phyloP scores from a whole-genome alignment of 2,329 filamentous ascomycete species.

The Ascochyta lentis region DNA sequence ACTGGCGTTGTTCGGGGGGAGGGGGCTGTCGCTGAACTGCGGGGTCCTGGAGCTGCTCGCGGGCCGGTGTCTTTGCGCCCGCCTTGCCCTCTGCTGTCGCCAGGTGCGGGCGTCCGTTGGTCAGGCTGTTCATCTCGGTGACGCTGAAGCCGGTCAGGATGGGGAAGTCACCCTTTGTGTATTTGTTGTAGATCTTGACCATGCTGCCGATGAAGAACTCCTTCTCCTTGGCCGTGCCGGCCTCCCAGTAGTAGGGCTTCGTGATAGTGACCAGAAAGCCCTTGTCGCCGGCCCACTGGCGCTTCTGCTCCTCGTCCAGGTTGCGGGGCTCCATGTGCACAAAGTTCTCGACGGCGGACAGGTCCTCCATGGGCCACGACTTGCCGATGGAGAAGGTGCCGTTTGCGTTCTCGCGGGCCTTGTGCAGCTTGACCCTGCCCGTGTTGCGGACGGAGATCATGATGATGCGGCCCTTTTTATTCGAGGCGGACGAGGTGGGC shows the following conservation, averaged over 20 bases:
- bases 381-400: conserved; percentile 97
- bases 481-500: conserved; percentile 72
- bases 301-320: conserved; percentile 66
- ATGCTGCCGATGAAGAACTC: conserved; percentile 97
- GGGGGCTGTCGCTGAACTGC: conserved; percentile 22
- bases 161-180: conserved; percentile 74
- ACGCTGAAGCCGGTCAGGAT: conserved; percentile 82
- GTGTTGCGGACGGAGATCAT: conserved; percentile 93
- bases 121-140: conserved; percentile 76
- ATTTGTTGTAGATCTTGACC: conserved; percentile 96
- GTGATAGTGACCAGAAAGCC: conserved; percentile 89
- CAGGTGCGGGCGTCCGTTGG: conserved; percentile 57
- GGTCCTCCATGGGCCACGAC: conserved; percentile 95
- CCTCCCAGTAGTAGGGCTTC: conserved; percentile 98
- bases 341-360: conserved; percentile 83
- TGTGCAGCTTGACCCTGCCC: conserved; percentile 92
- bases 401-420: conserved; percentile 93
- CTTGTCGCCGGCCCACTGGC: conserved; percentile 79
- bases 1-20: conserved; percentile 24
- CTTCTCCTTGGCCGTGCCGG: conserved; percentile 92
- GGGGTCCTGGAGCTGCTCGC: conserved; percentile 18
- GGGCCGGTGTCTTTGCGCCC: conserved; percentile 16
- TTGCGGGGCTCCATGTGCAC: conserved; percentile 65
- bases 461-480: conserved; percentile 89
- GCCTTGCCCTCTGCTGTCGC: conserved; percentile 40